phyloP scores from a whole-genome alignment of 176 grass and related monocot species.

The Eremochloa ophiuroides region DNA sequence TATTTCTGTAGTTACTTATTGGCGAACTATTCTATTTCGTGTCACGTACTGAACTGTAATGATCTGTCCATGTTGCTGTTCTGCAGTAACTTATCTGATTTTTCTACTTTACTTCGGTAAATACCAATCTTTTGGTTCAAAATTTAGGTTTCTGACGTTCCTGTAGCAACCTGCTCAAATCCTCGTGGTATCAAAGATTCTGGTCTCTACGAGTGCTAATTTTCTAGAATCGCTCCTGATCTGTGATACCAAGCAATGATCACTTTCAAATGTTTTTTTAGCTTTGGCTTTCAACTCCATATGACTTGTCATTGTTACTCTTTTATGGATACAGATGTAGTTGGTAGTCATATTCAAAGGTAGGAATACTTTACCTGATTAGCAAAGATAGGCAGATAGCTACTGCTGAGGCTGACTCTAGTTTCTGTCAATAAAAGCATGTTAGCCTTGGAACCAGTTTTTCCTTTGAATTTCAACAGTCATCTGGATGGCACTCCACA shows the following conservation, averaged over 20 bases:
- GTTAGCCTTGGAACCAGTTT: neutral
- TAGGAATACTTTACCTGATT: constrained; percentile 10
- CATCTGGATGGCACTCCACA: neutral
- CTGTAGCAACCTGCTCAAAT: constrained; percentile 7
- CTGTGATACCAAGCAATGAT: neutral
- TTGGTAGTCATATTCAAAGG: constrained; percentile 13
- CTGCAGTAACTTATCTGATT: neutral
- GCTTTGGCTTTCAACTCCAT: constrained; percentile 14
- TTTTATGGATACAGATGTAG: constrained; percentile 11
- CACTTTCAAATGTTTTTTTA: constrained; percentile 9
- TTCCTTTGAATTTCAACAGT: neutral
- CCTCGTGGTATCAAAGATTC: neutral
- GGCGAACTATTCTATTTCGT: constrained; percentile 6
- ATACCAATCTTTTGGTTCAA: neutral
- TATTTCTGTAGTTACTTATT: neutral
- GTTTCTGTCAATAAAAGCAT: constrained; percentile 19
- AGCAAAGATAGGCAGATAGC: neutral
- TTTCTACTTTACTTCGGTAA: neutral
- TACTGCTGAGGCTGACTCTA: neutral
- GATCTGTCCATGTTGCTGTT: neutral
- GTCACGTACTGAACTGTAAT: neutral
- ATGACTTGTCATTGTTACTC: constrained; percentile 8
- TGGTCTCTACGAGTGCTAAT: neutral
- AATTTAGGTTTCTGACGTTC: constrained; percentile 4
- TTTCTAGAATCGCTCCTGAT: neutral